phyloP scores from a whole-genome alignment of 192 early-diverging fungal genomes.

The Coemansia sp. region DNA sequence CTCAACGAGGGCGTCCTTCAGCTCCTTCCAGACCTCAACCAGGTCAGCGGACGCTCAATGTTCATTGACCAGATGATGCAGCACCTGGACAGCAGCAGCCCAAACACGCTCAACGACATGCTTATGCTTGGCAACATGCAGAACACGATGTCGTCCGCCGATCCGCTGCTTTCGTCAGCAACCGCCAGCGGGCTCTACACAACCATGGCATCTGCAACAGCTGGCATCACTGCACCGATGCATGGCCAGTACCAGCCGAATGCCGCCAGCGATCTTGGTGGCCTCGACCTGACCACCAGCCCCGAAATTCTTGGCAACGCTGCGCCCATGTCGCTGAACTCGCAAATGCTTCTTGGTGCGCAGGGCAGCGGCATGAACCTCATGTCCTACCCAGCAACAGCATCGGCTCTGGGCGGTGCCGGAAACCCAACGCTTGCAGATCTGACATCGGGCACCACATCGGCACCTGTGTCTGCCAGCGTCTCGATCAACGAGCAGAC shows the following conservation, averaged over 20 bases:
- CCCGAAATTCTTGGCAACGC: conserved; percentile 17
- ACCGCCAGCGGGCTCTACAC: conserved; percentile 26
- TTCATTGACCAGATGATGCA: conserved; percentile 51
- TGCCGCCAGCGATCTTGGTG: not conserved
- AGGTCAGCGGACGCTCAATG: conserved; percentile 42
- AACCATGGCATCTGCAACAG: conserved; percentile 6
- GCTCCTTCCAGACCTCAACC: conserved; percentile 44
- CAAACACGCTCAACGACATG: conserved; percentile 34
- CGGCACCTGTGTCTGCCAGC: not conserved
- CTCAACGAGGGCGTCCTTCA: conserved; percentile 52
- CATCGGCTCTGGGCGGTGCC: not conserved
- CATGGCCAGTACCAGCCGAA: not conserved
- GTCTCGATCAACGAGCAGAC: conserved; percentile 4
- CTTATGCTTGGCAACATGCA: conserved; percentile 39
- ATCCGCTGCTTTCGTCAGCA: conserved; percentile 45
- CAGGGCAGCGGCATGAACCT: conserved; percentile 10
- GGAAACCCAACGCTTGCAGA: conserved; percentile 36
- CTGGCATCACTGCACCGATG: conserved; percentile 7
- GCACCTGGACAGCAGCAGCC: conserved; percentile 51
- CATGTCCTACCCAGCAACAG: conserved; percentile 8
- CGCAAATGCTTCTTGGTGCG: conserved; percentile 10
- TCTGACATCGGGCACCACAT: conserved; percentile 8
- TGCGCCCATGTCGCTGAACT: conserved; percentile 13
- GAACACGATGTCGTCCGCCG: conserved; percentile 10
- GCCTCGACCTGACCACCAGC: conserved; percentile 41